Base-by-base conservation (phyloP, 768 basidiomycete genomes). In the Psilocybe azurescens region DNA sequence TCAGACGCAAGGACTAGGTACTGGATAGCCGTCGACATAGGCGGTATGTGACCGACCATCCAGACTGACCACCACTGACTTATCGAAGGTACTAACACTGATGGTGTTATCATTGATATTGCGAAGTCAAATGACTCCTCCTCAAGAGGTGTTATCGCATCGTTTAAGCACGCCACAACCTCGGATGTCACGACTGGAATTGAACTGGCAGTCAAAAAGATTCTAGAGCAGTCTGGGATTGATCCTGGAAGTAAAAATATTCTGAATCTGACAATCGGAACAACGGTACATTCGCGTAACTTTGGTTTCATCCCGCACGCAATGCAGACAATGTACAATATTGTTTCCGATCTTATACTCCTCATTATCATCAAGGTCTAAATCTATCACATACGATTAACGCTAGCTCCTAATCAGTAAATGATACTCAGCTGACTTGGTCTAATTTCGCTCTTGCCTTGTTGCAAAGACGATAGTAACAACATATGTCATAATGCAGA, bases 121-220 rank as follows among this genome's bases (percentile, higher is more conserved):
- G 64, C 73, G 8, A 66, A 63, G 29, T 57, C 65, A 1, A 66
- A 73, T 9, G 63, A 77, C 14, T 66, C 73, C 3, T 59, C 64
- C 32, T 73, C 75, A 2, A 68, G 72, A 28, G 77, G 78, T 11
- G 77, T 80, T 7, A 64, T 81, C 4, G 71, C 79, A 1, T 78
- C 74, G 28, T 70, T 68, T 59, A 90, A 89, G 67, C 75, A 78
- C 14, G 78, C 78, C 0, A 89, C 89, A 0, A 89, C 88, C 0
- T 67, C 80, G 6, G 79, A 86, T 58, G 82, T 88, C 55, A 86
- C 87, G 0, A 75, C 73, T 13, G 88, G 89, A 32, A 89, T 90
- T 53, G 83, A 85, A 56, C 61, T 67, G 3, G 86, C 85, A 0
- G 76, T 89, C 18, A 73, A 75, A 11, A 71, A 72, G 1, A 80